A percentile compares a stretch with the other conserved stretches of the same genome.
These are phyloP conservation scores for Dryas alaskensis DNA, from an alignment of 306 rosid genomes.

Conservation along the genomic window DNA sequence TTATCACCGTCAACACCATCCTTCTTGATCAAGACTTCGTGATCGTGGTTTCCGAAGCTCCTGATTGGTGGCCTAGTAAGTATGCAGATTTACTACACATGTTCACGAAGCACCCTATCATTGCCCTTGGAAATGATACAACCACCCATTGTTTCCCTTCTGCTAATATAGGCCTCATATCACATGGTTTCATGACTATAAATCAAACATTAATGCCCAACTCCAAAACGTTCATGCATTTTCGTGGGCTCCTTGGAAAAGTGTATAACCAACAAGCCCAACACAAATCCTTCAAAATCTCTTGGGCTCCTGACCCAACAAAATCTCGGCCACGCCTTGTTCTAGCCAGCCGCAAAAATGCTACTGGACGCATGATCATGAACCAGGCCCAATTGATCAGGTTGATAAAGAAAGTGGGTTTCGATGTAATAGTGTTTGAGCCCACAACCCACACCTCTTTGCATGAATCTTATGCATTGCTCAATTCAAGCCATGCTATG, in stretches of 20 bases:
- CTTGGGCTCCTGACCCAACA: background rate
- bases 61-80: conserved; percentile 40
- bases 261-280: conserved; percentile 8
- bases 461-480: conserved; percentile 22
- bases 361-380: conserved; percentile 9
- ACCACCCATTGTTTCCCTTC: conserved; percentile 45
- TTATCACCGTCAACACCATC: conserved; percentile 42
- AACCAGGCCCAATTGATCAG: conserved; percentile 21
- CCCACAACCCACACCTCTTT: conserved; percentile 22
- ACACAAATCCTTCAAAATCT: background rate
- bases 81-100: conserved; percentile 28
- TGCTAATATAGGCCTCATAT: conserved; percentile 30
- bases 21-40: conserved; percentile 28
- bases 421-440: conserved; percentile 36
- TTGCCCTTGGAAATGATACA: conserved; percentile 21
- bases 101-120: conserved; percentile 30
- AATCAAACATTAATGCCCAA: conserved; percentile 33
- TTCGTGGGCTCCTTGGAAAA: conserved; percentile 22
- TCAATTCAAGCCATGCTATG: conserved; percentile 46
- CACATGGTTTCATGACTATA: conserved; percentile 42
- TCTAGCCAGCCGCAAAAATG: conserved; percentile 7
- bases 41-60: conserved; percentile 36
- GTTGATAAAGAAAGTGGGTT: conserved; percentile 28
- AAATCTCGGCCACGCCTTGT: conserved; percentile 17
- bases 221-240: conserved; percentile 36